Evolutionary conservation across 1,139 yeast species (phyloP), one percentile per base, ranked within the genome.

Genomic region (Blastobotrys petasosporus): DNA sequence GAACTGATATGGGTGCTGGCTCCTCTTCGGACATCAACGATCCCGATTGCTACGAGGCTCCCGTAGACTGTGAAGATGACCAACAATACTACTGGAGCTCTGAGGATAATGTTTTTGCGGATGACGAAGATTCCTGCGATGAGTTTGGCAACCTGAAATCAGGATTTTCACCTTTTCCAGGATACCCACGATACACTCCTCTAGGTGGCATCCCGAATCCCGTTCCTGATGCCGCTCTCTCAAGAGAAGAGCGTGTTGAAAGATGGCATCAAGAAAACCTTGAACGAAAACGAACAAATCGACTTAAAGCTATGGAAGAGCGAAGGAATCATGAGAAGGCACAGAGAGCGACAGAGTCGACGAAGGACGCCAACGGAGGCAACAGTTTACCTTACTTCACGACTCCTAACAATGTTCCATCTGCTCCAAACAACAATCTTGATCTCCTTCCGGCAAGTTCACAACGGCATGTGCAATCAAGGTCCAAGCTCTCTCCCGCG

Each of bases 261-360:
- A 32, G 44, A 28, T 41, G 44, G 44, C 44, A 41, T 15, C 44
- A 41, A 15, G 44, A 30, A 25, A 41, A 33, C n/a, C 12, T 25
- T 17, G 44, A 33, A 28, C 17, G 39, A 10, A n/a, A 34, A 15
- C 44, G 38, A 13, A 33, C 44, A 2, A 41, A 41, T 13, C 13
- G 29, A 15, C 6, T 41, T 15, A 12, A 13, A 15, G 39, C 13
- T 2, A n/a, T 9, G 15, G 39, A 32, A 6, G 29, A 36, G 8
- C 41, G 32, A 15, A 30, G 37, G 13, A 32, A 31, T n/a, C 31
- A 12, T 11, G 23, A 36, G 16, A 15, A 31, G 23, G 25, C 25
- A 20, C 25, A 20, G 25, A 4, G 25, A 20, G 4, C 25, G 4
- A 20, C 25, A 20, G 25, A 20, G 25, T 20, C 25, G 25, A 20